Percentiles rank a stretch among this genome's conserved stretches.
These are phyloP conservation scores for Candida adriatica DNA, from an alignment of 805 yeast genomes.

Conservation along the genomic window DNA sequence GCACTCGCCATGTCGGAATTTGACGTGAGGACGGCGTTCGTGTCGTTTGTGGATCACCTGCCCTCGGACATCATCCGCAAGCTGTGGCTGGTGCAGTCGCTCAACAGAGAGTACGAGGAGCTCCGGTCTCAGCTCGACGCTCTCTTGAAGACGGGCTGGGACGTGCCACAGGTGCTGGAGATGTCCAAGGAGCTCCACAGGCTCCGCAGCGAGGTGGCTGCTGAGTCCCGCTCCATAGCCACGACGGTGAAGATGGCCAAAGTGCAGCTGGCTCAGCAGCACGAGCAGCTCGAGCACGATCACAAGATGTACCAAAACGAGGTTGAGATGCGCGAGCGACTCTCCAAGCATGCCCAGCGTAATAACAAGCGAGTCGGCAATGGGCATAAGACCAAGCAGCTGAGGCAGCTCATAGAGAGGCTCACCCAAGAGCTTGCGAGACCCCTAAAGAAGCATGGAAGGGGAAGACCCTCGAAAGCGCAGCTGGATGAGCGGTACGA, in stretches of 20 bases:
- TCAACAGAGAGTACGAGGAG: constrained; percentile 23
- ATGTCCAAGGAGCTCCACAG: constrained; percentile 16
- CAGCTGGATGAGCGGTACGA: neutral
- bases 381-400: constrained; percentile 1
- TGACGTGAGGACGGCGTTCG: constrained; percentile 33
- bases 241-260: constrained; percentile 20
- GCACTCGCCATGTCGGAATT: constrained; percentile 10
- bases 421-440: constrained; percentile 1
- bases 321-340: constrained; percentile 14
- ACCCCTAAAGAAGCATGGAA: constrained; percentile 1
- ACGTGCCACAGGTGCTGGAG: constrained; percentile 3
- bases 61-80: constrained; percentile 37
- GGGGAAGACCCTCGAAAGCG: constrained; percentile 6
- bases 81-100: constrained; percentile 33
- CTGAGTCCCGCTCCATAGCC: constrained; percentile 23
- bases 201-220: constrained; percentile 24
- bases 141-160: constrained; percentile 6
- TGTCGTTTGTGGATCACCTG: constrained; percentile 34
- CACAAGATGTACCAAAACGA: constrained; percentile 20
- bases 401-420: constrained; percentile 3
- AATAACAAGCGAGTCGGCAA: constrained; percentile 17
- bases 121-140: constrained; percentile 12
- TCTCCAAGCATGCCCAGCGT: constrained; percentile 14
- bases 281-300: constrained; percentile 22
- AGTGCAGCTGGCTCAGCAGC: constrained; percentile 17